These are phyloP conservation scores for Tricholomella constricta DNA, from an alignment of 768 basidiomycete species.

Conservation along the genomic window DNA sequence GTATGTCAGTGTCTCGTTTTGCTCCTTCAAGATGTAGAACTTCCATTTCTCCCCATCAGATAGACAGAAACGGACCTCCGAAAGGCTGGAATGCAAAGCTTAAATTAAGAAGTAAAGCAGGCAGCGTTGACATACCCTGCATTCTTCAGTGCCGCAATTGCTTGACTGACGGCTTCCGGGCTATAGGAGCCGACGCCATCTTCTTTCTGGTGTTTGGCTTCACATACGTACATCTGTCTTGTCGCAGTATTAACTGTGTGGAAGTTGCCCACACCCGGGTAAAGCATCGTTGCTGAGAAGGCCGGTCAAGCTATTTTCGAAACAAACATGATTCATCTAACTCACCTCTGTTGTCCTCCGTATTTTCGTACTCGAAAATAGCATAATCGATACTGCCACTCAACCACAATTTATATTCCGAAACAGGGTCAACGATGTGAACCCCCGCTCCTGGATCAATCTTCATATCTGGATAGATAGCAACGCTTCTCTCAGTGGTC, in stretches of 20 bases:
- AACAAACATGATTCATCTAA: slow-evolving; percentile 14
- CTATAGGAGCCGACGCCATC: slow-evolving; percentile 23
- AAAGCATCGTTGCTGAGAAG: slow-evolving; percentile 26
- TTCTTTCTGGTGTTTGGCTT: slow-evolving; percentile 25
- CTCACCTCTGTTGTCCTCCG: slow-evolving; percentile 23
- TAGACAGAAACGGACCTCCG: slow-evolving; percentile 34
- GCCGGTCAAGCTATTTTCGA: slow-evolving; percentile 13
- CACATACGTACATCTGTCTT: slow-evolving; percentile 26
- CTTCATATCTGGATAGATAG: slow-evolving; percentile 31
- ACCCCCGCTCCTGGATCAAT: slow-evolving; percentile 24
- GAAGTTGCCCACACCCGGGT: no score
- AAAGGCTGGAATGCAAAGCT: slow-evolving; percentile 22
- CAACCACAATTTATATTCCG: slow-evolving; percentile 29
- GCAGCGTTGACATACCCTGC: slow-evolving; percentile 23
- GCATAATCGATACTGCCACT: slow-evolving; percentile 31
- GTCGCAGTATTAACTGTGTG: slow-evolving; percentile 21
- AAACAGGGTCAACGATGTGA: slow-evolving; percentile 20
- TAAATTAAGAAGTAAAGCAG: slow-evolving; percentile 16
- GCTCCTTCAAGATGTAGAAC: slow-evolving; percentile 31
- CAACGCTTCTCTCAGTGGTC: slow-evolving; percentile 19
- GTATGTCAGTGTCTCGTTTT: slow-evolving; percentile 24
- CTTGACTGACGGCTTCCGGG: slow-evolving; percentile 33
- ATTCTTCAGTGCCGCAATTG: slow-evolving; percentile 28
- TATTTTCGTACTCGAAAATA: slow-evolving; percentile 27
- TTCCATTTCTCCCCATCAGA: slow-evolving; percentile 33